Percentiles rank a stretch among this genome's conserved stretches.
Conservation (phyloP, 306 rosid species). For the Arachis hypogaea region DNA sequence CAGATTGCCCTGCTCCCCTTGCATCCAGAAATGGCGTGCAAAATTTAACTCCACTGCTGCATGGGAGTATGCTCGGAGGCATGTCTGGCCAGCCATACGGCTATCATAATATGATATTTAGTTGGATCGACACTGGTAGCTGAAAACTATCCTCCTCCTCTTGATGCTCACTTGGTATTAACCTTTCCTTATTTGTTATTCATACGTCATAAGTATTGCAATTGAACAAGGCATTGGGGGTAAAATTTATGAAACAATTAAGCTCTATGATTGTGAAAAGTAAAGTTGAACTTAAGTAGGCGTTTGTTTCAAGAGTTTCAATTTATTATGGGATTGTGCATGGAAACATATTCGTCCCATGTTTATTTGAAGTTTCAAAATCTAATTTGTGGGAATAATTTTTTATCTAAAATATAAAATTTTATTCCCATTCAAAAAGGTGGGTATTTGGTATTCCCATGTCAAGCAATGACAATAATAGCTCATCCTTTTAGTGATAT, state of each 20-base stretch:
- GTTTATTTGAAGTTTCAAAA: too few relatives aligned
- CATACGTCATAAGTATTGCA: slow-evolving; percentile 19
- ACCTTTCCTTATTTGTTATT: slow-evolving; percentile 1
- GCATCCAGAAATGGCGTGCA: slow-evolving; percentile 71
- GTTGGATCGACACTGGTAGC: slow-evolving; percentile 92
- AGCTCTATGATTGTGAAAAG: slow-evolving; percentile 21
- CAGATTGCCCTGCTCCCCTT: slow-evolving; percentile 86
- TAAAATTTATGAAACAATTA: slow-evolving; percentile 6
- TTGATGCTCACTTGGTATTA: slow-evolving; percentile 93
- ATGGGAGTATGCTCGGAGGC: slow-evolving; percentile 83
- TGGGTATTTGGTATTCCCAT: background rate
- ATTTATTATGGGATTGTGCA: too few relatives aligned
- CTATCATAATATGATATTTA: slow-evolving; percentile 92
- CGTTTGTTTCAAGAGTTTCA: too few relatives aligned
- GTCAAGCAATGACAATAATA: too few relatives aligned
- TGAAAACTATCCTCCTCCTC: slow-evolving; percentile 97
- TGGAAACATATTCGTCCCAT: too few relatives aligned
- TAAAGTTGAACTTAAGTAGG: background rate
- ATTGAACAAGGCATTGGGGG: slow-evolving; percentile 17
- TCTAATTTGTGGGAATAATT: too few relatives aligned
- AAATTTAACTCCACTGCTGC: slow-evolving; percentile 83
- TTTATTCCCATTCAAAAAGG: too few relatives aligned
- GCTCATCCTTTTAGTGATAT: too few relatives aligned
- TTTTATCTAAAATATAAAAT: too few relatives aligned
- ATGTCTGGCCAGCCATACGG: slow-evolving; percentile 97